A percentile compares a stretch with the other conserved stretches of the same genome.
These are phyloP conservation scores for Symbiodinium pilosum DNA, from an alignment of 73 alveolate species.

Conservation along the genomic window DNA sequence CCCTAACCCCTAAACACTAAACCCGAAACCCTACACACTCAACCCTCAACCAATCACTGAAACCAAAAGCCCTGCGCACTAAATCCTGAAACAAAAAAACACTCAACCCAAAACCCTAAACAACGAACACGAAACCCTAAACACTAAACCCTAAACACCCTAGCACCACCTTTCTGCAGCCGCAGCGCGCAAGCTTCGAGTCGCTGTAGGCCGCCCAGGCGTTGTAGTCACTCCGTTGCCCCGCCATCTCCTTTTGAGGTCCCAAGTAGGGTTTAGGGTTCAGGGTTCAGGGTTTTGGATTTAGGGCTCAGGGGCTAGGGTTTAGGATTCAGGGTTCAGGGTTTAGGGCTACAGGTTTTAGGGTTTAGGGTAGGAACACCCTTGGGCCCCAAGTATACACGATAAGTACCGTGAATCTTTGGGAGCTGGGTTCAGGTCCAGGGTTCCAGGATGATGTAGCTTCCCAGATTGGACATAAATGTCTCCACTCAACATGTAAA, in stretches of 20 bases:
- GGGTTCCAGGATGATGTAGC: not conserved
- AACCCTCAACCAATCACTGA: not conserved
- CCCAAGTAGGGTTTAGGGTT: not conserved
- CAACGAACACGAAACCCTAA: not conserved
- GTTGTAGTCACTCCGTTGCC: constrained; percentile 27
- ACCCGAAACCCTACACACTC: not conserved
- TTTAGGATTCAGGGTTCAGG: not conserved
- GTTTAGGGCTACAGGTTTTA: not conserved
- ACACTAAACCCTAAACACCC: not conserved
- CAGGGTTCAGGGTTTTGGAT: not conserved
- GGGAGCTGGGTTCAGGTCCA: not conserved
- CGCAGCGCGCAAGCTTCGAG: constrained; percentile 42
- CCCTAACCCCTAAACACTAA: not conserved
- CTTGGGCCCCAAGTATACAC: not conserved
- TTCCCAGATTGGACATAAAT: not conserved
- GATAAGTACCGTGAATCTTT: not conserved
- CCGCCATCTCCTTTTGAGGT: constrained; percentile 33
- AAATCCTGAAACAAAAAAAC: not conserved
- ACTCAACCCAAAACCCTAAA: not conserved
- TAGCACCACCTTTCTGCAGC: not conserved
- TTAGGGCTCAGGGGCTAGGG: not conserved
- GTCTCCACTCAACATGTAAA: not conserved
- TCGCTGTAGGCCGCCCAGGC: constrained; percentile 92
- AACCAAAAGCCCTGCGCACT: not conserved
- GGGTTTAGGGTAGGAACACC: not conserved